Evolutionary conservation across 176 grass and related monocot species (phyloP), one percentile per base, ranked within the genome.

Genomic region (Stipa capillata): DNA sequence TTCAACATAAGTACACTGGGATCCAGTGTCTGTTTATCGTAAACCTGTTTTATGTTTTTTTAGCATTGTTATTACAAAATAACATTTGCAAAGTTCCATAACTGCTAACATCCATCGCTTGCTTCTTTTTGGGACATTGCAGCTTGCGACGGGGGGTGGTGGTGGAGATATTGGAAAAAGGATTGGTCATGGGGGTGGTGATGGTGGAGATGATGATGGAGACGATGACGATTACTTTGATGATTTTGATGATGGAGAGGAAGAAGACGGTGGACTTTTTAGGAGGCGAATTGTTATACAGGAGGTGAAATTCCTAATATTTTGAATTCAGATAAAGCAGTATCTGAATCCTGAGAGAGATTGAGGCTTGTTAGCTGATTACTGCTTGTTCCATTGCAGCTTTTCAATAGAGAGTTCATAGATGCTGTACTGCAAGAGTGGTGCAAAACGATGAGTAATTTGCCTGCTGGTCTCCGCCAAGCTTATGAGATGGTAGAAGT

Each of bases 141-240:
- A 99, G 96, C 43, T 81, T 74, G 92, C 92, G 29, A 89, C 87
- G 49, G 96, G 96, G 82, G 96, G 96, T 78, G 96, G 96, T 16
- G 90, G 96, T 75, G 96, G 96, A 62, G 96, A 95, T 69, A 95
- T 99, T 72, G 96, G 96, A 27, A 99, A 91, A 74, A 99, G 91
- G 76, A 99, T 88, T 83, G 76, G 88, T 65, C 92, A 93, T 85
- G 96, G 96, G 63, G 92, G 96, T 1, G 96, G 96, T 78, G 96
- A 99, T 50, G 96, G 96, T 50, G 96, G 92, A 39, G 94, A 97
- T 86, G 96, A 99, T 68, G 92, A 89, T 69, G 94, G 89, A 7
- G 96, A 99, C 72, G 92, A 98, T 87, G 96, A 99, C 83, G 90
- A 99, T 80, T 99, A 99, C 58, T 95, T 95, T 17, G 96, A 90